Base-by-base conservation (phyloP, 495 filamentous ascomycete genomes). In the Hyphodiscus hymeniophilus region DNA sequence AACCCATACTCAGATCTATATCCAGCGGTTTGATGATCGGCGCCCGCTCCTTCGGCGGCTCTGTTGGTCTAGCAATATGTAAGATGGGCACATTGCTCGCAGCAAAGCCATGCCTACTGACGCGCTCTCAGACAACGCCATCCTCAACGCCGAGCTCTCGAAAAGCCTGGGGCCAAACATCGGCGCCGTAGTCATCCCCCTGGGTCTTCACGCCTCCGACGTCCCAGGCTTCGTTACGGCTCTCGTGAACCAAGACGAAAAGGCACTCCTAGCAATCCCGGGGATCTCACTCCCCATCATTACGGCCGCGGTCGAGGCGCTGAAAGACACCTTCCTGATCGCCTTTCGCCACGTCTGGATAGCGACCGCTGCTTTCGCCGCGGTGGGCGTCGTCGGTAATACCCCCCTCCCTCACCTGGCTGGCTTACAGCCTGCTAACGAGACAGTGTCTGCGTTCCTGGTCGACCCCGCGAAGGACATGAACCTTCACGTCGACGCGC, bases 171-270 rank as follows among this genome's bases (percentile, higher is more conserved):
- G 43, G 0, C 34, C 45, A 2, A 60, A 58, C 16, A 42, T 65
- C 22, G 61, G 47, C n/a, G 5, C 22, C 0, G 61, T 54, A 1
- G 61, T 51, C 12, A 21, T 60, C 13, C 34, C 49, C 21, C n/a
- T 28, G 10, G 61, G 63, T 3, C 42, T 66, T 13, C 23, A 43
- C 2, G 18, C 50, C 1, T 30, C 31, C 12, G 38, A 49, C 33
- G 15, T 60, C 12, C 33, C 38, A 18, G 26, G 15, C 8, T 60
- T 65, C 36, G 46, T 65, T 33, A 45, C n/a, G 1, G 48, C 45
- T 5, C 55, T 63, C 12, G 23, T 36, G 7, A 13, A 35, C 8
- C 47, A 55, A 3, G 51, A 63, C 39, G 3, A 33, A 1, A 52
- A 52, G 3, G 47, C 44, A 1, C 39, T 63, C 4, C 22, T 7